A percentile compares a stretch with the other conserved stretches of the same genome.
Evolutionary conservation across 306 rosid genomes (phyloP).

Genomic region (Elaeagnus macrophylla): DNA sequence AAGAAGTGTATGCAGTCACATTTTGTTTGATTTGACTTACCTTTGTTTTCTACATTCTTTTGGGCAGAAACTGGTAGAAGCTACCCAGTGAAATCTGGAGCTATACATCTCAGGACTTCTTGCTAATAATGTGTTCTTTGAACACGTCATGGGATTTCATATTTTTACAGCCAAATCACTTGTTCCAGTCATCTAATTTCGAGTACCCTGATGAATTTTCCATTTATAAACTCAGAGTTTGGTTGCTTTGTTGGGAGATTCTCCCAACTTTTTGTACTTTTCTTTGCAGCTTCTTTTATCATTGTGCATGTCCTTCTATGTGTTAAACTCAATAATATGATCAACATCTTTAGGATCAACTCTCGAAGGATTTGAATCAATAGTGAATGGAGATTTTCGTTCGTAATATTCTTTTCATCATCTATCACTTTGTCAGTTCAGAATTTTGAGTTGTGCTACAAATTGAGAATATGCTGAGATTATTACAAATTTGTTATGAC

Average conservation of each 20-base stretch:
- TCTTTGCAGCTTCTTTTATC: slow-evolving; percentile 12
- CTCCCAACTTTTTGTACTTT: slow-evolving; percentile 2
- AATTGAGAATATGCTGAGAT: too few relatives aligned
- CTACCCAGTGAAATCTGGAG: slow-evolving; percentile 40
- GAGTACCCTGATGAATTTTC: slow-evolving; percentile 15
- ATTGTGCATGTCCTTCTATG: slow-evolving; percentile 8
- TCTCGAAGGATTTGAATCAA: too few relatives aligned
- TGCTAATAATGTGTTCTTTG: slow-evolving; percentile 37
- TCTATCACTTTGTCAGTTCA: too few relatives aligned
- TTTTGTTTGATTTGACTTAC: slow-evolving; percentile 17
- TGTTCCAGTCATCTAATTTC: slow-evolving; percentile 25
- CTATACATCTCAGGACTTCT: slow-evolving; percentile 18
- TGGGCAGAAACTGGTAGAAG: slow-evolving; percentile 59
- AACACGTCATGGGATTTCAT: slow-evolving; percentile 17
- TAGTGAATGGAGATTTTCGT: too few relatives aligned
- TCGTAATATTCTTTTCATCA: too few relatives aligned
- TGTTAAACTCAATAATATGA: slow-evolving; percentile 11
- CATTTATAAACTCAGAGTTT: slow-evolving; percentile 24
- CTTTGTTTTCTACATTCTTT: slow-evolving; percentile 6
- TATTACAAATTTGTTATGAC: too few relatives aligned
- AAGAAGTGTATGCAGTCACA: not conserved
- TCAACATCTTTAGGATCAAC: not conserved
- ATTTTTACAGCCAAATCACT: slow-evolving; percentile 21
- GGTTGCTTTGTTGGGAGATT: slow-evolving; percentile 18
- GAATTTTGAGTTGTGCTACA: too few relatives aligned